Evolutionary conservation across 1,284 basidiomycete genomes (phyloP).

Genomic region (Ganoderma lingzhi): DNA sequence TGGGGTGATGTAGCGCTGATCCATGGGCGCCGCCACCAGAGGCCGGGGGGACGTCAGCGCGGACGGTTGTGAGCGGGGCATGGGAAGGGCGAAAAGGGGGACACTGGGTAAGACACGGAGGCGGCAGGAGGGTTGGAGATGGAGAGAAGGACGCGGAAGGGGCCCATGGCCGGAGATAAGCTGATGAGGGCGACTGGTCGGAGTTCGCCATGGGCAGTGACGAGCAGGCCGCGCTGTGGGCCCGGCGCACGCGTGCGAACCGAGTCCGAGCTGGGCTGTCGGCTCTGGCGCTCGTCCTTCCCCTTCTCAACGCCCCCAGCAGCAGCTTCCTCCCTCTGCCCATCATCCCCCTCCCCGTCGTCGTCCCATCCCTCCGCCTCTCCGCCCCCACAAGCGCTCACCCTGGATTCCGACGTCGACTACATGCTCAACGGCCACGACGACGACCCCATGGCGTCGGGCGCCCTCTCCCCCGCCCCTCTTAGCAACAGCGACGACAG

Average conservation of each 20-base stretch:
- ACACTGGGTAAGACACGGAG: conserved; percentile 10
- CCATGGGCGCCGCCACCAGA: conserved; percentile 25
- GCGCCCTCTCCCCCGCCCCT: conserved; percentile 35
- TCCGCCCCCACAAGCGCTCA: conserved; percentile 37
- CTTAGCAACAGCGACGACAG: conserved; percentile 39
- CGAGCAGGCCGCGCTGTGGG: conserved; percentile 38
- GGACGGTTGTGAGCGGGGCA: conserved; percentile 13
- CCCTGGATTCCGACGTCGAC: conserved; percentile 26
- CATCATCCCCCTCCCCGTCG: conserved; percentile 53
- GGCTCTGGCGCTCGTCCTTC: conserved; percentile 47
- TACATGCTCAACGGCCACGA: conserved; percentile 44
- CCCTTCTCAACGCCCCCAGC: conserved; percentile 58
- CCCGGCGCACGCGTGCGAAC: conserved; percentile 46
- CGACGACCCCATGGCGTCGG: conserved; percentile 48
- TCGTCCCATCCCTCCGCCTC: conserved; percentile 43
- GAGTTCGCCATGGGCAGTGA: conserved; percentile 45
- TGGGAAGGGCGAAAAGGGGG: neutral
- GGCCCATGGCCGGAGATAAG: conserved; percentile 31
- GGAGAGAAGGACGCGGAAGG: conserved; percentile 12
- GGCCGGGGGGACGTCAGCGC: conserved; percentile 27
- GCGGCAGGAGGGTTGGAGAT: conserved; percentile 15
- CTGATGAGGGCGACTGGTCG: conserved; percentile 37
- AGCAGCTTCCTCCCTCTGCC: conserved; percentile 44
- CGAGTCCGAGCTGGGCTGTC: conserved; percentile 44
- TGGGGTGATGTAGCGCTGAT: conserved; percentile 29